Conservation (phyloP, 202 grass and related monocot species). For the Schoenoplectus tabernaemontani region DNA sequence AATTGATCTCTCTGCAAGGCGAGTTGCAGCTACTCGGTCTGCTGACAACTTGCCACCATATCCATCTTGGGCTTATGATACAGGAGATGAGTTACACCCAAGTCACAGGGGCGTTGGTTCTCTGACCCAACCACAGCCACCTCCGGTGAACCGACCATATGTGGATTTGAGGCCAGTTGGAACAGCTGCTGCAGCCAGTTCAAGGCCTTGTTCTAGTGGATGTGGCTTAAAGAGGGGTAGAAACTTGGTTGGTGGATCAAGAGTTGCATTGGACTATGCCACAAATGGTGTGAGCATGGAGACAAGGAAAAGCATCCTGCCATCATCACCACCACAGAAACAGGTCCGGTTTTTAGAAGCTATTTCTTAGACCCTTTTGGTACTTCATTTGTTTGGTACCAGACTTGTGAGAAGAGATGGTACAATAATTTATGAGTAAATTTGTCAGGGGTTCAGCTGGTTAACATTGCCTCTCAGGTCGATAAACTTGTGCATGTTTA, state of each 20-base stretch:
- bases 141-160: neutral
- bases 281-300: constrained; percentile 4
- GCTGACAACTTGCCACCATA: neutral
- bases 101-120: neutral
- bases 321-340: neutral
- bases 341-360: neutral
- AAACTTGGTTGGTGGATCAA: constrained; percentile 16
- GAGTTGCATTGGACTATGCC: neutral
- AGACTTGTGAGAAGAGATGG: neutral
- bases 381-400: neutral
- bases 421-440: neutral
- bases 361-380: neutral
- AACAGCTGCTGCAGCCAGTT: neutral
- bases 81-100: neutral
- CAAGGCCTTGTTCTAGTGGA: constrained; percentile 17
- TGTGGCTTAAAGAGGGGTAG: constrained; percentile 1
- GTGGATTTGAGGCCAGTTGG: neutral
- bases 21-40: neutral
- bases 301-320: neutral
- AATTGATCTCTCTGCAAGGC: constrained; percentile 7
- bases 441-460: neutral
- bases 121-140: neutral
- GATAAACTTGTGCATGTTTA: neutral
- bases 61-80: neutral
- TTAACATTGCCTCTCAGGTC: neutral